Conservation (phyloP, 73 alveolate genomes). For the Symbiodinium pilosum region DNA sequence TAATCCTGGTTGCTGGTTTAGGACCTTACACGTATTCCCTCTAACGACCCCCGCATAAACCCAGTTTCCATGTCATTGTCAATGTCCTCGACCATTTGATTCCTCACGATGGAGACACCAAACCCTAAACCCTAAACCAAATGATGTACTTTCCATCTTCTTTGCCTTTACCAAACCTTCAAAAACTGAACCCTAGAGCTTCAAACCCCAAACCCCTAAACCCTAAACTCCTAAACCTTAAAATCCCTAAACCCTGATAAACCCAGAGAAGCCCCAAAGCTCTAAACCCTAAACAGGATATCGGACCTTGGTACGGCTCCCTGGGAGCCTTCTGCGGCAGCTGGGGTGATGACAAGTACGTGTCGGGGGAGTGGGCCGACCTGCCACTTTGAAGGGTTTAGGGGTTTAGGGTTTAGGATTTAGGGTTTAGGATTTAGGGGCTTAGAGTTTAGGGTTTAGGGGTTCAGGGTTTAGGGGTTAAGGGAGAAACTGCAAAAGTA, state of each 20-base stretch:
- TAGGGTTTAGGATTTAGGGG: no score
- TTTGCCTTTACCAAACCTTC: no score
- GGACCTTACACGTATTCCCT: no score
- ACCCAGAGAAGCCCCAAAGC: neutral
- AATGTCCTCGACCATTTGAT: no score
- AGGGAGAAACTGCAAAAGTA: no score
- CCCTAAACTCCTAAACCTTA: slow-evolving; percentile 10
- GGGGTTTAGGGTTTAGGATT: neutral
- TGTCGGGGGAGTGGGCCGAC: neutral
- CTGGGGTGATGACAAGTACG: slow-evolving; percentile 65
- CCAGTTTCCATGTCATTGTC: no score
- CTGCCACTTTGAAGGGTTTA: neutral
- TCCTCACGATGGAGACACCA: no score
- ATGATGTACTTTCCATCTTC: no score
- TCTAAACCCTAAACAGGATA: neutral
- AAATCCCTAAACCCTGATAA: neutral
- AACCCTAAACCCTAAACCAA: no score
- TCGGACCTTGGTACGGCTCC: slow-evolving; percentile 82
- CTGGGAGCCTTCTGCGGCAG: slow-evolving; percentile 76
- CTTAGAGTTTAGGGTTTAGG: neutral
- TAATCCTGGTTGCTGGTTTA: neutral
- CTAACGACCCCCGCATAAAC: no score
- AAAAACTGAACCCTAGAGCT: no score
- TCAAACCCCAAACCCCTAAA: neutral
- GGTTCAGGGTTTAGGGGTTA: neutral